Conservation (phyloP, 2,329 filamentous ascomycete species). For the Aureobasidium sp. region DNA sequence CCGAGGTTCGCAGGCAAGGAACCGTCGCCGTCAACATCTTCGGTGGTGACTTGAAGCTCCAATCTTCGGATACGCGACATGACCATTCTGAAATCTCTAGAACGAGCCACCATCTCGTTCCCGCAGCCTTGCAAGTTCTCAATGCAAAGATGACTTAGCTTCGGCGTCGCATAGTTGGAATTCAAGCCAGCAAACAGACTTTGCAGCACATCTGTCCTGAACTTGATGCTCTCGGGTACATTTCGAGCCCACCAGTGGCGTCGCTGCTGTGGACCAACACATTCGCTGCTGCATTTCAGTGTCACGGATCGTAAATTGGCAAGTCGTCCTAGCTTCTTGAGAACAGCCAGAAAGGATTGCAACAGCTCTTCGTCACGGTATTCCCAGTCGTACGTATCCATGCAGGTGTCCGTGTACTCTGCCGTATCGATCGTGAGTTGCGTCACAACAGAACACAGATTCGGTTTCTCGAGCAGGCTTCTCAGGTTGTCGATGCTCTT, state of each 20-base stretch:
- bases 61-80: slow-evolving; percentile 19
- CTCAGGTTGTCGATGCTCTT: not conserved
- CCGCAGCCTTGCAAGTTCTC: slow-evolving; percentile 24
- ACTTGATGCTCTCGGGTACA: slow-evolving; percentile 11
- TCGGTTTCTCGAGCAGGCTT: not conserved
- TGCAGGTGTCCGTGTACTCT: slow-evolving; percentile 9
- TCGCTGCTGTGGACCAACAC: slow-evolving; percentile 7
- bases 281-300: slow-evolving; percentile 4
- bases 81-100: slow-evolving; percentile 19
- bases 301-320: slow-evolving; percentile 7
- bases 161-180: not conserved
- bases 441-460: not conserved
- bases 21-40: slow-evolving; percentile 17
- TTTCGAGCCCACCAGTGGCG: slow-evolving; percentile 13
- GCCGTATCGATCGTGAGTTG: slow-evolving; percentile 9
- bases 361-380: slow-evolving; percentile 10
- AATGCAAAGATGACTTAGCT: slow-evolving; percentile 20
- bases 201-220: slow-evolving; percentile 11
- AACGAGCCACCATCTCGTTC: slow-evolving; percentile 14
- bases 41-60: slow-evolving; percentile 22
- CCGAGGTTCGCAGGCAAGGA: slow-evolving; percentile 19
- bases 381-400: slow-evolving; percentile 15
- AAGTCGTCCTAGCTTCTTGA: slow-evolving; percentile 5
- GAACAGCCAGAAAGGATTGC: not conserved
- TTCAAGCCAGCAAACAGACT: slow-evolving; percentile 12